A percentile compares a stretch with the other conserved stretches of the same genome.
These are phyloP conservation scores for Camellia granthamiana DNA, from an alignment of 148 eudicot species.

Conservation along the genomic window DNA sequence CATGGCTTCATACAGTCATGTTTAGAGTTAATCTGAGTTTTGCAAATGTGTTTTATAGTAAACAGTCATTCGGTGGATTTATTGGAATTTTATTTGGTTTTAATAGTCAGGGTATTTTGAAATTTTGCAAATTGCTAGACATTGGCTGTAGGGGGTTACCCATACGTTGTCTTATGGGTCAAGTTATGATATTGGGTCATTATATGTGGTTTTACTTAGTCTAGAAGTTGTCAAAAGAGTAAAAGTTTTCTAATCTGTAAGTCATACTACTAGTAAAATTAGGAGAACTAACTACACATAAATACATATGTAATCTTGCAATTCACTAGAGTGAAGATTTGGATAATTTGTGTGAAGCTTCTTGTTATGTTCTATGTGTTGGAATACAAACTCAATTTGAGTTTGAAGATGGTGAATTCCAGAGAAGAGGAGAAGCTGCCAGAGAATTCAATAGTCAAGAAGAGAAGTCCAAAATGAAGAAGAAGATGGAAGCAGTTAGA, in stretches of 20 bases:
- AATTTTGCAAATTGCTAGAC: neutral
- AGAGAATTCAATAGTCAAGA: no score
- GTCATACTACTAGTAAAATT: neutral
- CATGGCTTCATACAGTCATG: neutral
- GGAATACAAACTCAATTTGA: no score
- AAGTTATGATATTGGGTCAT: neutral
- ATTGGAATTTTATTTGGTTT: neutral
- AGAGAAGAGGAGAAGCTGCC: no score
- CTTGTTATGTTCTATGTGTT: neutral
- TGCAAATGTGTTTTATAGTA: neutral
- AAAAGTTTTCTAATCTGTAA: neutral
- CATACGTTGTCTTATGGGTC: neutral
- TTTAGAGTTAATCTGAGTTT: neutral
- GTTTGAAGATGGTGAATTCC: no score
- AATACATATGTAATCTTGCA: neutral
- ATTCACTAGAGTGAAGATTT: neutral
- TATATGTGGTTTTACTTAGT: neutral
- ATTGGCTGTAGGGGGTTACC: neutral
- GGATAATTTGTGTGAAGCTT: neutral
- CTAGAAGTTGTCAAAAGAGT: neutral
- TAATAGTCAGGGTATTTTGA: neutral
- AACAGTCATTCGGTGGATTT: neutral
- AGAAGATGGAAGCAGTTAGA: no score
- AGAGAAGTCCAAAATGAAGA: no score
- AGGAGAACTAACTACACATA: neutral